Evolutionary conservation across 371 early-diverging fungal genomes (phyloP), one percentile per base, ranked within the genome.

Genomic region (Lichtheimia ornata): DNA sequence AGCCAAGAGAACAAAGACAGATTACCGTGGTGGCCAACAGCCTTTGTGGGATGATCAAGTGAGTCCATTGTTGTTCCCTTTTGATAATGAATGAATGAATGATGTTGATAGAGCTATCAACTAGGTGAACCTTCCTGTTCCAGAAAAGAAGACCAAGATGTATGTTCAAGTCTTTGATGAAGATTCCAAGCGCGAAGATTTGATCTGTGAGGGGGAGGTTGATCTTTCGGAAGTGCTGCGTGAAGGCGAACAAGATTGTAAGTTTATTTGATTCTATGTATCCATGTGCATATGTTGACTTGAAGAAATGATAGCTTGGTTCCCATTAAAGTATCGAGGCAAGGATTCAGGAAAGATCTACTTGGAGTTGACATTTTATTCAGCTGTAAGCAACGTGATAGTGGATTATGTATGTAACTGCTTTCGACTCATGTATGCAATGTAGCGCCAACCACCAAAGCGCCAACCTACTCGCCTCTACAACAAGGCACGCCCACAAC

Each of bases 211-310:
- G 50, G 77, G 83, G 45, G 82, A 85, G 5, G 67, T 89, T 27
- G 88, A 90, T 72, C 66, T 89, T 56, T 57, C 76, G 7, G 77
- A 76, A 27, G 84, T 89, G 4, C 67, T 88, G 25, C 77, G 71
- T 15, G 76, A 84, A 20, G 91, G 89, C 24, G 90, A 89, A 64
- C 76, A 82, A 9, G 90, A 91, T 61, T 77, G 90, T 86, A 74
- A 70, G 84, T 53, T 25, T 30, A 27, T 15, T 52, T 18, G n/a
- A 47, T n/a, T 9, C 11, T 9, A 17, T 18, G 1, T 1, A 14
- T 12, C n/a, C n/a, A n/a, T 52, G 22, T 2, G 7, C 22, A 52
- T 14, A 11, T 20, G 22, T 22, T 47, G 17, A 22, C 47, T 2
- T 22, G 12, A 17, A 11, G 7, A 4, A 20, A 83, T 0, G n/a